phyloP scores from a whole-genome alignment of 768 basidiomycete genomes.

The Boletus fagicola region DNA sequence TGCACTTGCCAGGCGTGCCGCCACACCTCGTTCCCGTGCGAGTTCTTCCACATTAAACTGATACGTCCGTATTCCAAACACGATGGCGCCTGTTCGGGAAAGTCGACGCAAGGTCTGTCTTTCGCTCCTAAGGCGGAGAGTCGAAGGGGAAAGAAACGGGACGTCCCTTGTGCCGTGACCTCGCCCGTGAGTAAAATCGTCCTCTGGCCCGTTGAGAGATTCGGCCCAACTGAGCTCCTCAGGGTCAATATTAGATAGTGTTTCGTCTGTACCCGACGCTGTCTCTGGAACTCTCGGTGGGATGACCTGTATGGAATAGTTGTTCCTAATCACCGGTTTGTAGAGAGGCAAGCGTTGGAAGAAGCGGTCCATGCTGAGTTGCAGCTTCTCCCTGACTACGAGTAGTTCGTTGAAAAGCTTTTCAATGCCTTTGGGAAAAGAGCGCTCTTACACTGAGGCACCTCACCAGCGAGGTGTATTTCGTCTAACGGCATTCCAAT shows the following conservation, averaged over 20 bases:
- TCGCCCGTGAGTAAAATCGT: constrained; percentile 33
- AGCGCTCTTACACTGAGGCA: constrained; percentile 63
- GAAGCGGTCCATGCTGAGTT: constrained; percentile 65
- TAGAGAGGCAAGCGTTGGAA: constrained; percentile 65
- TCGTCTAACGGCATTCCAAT: constrained; percentile 70
- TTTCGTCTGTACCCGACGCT: constrained; percentile 9
- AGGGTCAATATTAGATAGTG: constrained; percentile 43
- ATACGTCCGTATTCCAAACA: constrained; percentile 75
- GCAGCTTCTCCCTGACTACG: constrained; percentile 62
- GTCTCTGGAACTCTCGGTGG: constrained; percentile 11
- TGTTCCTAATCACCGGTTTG: constrained; percentile 73
- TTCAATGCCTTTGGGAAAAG: not conserved
- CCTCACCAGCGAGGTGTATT: constrained; percentile 62
- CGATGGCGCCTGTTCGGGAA: constrained; percentile 58
- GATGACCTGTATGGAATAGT: constrained; percentile 53
- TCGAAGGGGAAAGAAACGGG: constrained; percentile 34
- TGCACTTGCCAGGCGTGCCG: constrained; percentile 62
- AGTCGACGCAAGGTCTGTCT: constrained; percentile 71
- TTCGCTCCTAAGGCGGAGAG: constrained; percentile 59
- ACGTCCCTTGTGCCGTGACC: constrained; percentile 14
- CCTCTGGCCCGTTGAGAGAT: constrained; percentile 56
- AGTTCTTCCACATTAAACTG: constrained; percentile 54
- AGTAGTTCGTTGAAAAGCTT: constrained; percentile 2
- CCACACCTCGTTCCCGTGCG: constrained; percentile 54
- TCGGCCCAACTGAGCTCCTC: constrained; percentile 67